Base-by-base conservation (phyloP, 371 early-diverging fungal species). In the Apophysomyces trapeziformis region DNA sequence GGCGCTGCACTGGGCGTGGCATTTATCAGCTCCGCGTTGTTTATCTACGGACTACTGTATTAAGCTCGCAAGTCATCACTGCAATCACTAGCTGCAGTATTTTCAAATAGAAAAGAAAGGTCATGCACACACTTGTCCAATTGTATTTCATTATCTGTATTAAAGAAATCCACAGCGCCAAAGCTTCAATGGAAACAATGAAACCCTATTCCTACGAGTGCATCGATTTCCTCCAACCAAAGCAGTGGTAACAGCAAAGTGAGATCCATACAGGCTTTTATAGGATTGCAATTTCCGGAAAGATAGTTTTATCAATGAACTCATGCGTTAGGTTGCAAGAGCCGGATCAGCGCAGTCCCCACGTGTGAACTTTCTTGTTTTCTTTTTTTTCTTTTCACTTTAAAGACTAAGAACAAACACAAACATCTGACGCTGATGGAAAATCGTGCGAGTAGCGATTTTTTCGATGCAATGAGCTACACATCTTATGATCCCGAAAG, bases 1-100 rank as follows among this genome's bases (percentile, higher is more conserved):
- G 74, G 68, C 38, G 59, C 75, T 58, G 77, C 77, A 9, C 66
- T 82, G 43, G 73, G 74, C 39, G 57, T 82, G 36, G 82, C 82
- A 32, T 64, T 71, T 50, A 36, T 74, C 44, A 77, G 77, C 18
- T 77, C 82, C 37, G 71, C 54, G 7, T 38, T 77, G 38, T 71
- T 82, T 32, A 63, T 82, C 35, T 78, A 72, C 61, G 73, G 76
- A 11, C 60, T 75, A 21, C 62, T 68, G n/a, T 43, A 68, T 35
- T 68, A 63, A 68, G 54, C 21, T 50, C 5, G 5, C 21, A 21
- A 21, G 21, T 9, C 9, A 50, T 21, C 21, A 21, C 54, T 11
- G 21, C 5, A 0, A 9, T 11, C 54, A 50, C 7, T n/a, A 26
- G 21, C 21, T 21, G 21, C 54, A 50, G 9, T 21, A 35, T 21